These are phyloP conservation scores for Tritrichomonas foetus DNA, from an alignment of 208 protist species.

Conservation along the genomic window DNA sequence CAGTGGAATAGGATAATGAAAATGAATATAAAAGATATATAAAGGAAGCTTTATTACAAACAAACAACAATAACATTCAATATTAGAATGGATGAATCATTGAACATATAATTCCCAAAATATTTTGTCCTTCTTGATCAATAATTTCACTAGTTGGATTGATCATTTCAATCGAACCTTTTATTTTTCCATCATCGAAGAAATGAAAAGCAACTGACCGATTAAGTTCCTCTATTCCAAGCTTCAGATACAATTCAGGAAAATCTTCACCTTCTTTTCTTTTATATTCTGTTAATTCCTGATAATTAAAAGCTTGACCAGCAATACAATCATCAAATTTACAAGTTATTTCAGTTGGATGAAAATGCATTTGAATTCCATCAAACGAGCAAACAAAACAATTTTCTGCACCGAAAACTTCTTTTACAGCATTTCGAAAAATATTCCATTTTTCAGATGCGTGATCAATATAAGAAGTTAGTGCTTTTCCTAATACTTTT, in stretches of 20 bases:
- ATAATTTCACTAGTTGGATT: neutral
- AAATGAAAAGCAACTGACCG: neutral
- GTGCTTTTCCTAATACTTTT: neutral
- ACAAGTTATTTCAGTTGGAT: neutral
- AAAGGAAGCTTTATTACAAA: no score
- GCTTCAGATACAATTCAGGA: neutral
- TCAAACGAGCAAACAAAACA: neutral
- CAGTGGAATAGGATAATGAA: no score
- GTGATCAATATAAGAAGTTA: neutral
- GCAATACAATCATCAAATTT: neutral
- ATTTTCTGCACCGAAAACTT: neutral
- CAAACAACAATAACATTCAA: no score
- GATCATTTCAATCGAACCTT: neutral
- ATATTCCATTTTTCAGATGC: neutral
- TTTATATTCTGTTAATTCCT: neutral
- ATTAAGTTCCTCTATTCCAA: neutral
- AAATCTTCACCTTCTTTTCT: no score
- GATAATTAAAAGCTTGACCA: neutral
- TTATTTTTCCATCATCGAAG: neutral
- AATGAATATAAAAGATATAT: no score
- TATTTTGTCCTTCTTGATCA: neutral
- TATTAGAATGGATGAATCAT: no score
- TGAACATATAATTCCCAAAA: neutral
- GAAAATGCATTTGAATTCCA: neutral
- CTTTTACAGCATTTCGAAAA: neutral